These are phyloP conservation scores for Sporothrix dimorphospora DNA, from an alignment of 2,329 filamentous ascomycete species.

Conservation along the genomic window DNA sequence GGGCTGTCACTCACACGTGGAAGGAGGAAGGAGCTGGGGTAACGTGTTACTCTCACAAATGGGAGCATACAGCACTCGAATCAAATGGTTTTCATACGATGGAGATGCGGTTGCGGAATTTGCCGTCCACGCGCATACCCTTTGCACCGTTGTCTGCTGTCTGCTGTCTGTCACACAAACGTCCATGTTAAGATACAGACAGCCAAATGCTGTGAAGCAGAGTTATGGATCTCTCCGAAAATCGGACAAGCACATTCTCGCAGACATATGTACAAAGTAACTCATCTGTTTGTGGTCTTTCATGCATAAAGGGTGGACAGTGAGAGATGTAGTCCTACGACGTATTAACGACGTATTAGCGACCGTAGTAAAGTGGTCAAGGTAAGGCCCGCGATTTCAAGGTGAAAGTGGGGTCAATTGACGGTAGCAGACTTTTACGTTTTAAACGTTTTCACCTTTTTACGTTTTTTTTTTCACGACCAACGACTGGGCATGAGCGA, in stretches of 20 bases:
- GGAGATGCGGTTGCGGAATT: background rate
- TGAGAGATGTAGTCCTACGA: too few species aligned
- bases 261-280: too few species aligned
- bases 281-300: too few species aligned
- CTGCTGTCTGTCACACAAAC: too few species aligned
- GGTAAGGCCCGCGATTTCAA: background rate
- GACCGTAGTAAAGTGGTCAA: too few species aligned
- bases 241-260: too few species aligned
- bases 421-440: background rate
- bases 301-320: too few species aligned
- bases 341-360: too few species aligned
- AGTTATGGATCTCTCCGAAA: too few species aligned
- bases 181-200: too few species aligned
- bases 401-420: slow-evolving; percentile 8
- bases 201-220: too few species aligned
- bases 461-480: background rate
- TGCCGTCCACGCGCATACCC: background rate
- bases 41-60: slow-evolving; percentile 1
- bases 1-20: background rate
- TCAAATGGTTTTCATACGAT: background rate
- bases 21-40: slow-evolving; percentile 12
- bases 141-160: background rate
- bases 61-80: background rate
- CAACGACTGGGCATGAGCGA: background rate
- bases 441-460: too few species aligned